These are phyloP conservation scores for Sutorius australiensis DNA, from an alignment of 768 basidiomycete species.

Conservation along the genomic window DNA sequence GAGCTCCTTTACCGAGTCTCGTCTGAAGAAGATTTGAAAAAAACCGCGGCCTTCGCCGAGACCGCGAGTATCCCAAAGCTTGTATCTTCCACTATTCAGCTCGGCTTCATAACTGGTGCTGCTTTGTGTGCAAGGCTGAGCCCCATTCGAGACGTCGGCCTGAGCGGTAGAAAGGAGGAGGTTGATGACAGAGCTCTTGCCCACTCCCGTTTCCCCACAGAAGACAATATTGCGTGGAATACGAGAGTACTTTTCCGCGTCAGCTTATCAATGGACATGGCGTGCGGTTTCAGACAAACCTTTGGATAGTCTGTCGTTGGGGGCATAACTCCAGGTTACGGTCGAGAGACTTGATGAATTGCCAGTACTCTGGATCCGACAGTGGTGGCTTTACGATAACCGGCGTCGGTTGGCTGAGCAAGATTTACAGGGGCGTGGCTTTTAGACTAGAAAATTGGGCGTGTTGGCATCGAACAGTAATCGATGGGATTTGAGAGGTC, in stretches of 20 bases:
- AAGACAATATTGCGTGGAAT: slow-evolving; percentile 18
- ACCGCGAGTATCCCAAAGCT: slow-evolving; percentile 38
- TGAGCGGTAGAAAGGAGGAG: slow-evolving; percentile 12
- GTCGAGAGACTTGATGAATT: neutral
- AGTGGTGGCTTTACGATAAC: neutral
- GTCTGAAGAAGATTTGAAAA: slow-evolving; percentile 6
- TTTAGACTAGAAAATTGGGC: neutral
- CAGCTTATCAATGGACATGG: neutral
- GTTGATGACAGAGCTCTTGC: slow-evolving; percentile 29
- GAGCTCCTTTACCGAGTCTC: slow-evolving; percentile 14
- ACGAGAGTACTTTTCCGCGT: neutral
- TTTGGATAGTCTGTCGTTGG: neutral
- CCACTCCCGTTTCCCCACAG: slow-evolving; percentile 22
- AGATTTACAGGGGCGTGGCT: neutral
- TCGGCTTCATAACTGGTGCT: slow-evolving; percentile 2
- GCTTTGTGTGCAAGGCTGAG: slow-evolving; percentile 17
- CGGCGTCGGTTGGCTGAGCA: neutral
- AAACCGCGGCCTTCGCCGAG: slow-evolving; percentile 29
- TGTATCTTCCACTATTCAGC: slow-evolving; percentile 1
- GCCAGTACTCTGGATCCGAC: neutral
- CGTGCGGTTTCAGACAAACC: slow-evolving; percentile 8
- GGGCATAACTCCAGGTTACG: neutral
- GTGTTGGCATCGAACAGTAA: neutral
- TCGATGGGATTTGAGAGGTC: neutral
- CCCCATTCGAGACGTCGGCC: slow-evolving; percentile 10